Conservation (phyloP, 441 rosid species). For the Erodium texanum region DNA sequence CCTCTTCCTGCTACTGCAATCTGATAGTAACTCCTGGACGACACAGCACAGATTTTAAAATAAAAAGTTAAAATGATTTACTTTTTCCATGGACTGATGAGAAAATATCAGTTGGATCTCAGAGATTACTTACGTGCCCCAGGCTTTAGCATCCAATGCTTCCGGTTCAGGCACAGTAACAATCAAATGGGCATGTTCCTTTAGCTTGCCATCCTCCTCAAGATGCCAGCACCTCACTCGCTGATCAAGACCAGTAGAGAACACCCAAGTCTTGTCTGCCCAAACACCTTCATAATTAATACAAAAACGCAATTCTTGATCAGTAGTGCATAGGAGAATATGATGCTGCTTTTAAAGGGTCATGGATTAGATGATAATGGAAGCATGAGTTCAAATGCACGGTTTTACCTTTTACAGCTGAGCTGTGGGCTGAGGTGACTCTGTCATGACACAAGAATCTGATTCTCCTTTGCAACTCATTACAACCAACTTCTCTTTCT, state of each 20-base stretch:
- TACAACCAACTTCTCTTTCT: neutral
- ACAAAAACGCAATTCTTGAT: conserved; percentile 17
- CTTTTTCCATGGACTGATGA: too few relatives aligned
- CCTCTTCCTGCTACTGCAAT: conserved; percentile 90
- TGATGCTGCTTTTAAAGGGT: too few relatives aligned
- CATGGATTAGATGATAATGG: neutral
- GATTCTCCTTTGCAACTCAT: conserved; percentile 29
- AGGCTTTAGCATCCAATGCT: conserved; percentile 65
- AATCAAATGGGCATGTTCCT: conserved; percentile 45
- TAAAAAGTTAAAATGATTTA: too few relatives aligned
- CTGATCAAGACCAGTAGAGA: conserved; percentile 95
- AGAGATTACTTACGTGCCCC: conserved; percentile 43
- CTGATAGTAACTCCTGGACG: conserved; percentile 54
- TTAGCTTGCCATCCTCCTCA: conserved; percentile 36
- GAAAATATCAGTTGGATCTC: neutral
- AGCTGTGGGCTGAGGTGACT: conserved; percentile 66
- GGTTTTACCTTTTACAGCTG: conserved; percentile 77
- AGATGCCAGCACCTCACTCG: conserved; percentile 79
- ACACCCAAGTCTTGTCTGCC: conserved; percentile 81
- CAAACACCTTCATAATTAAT: conserved; percentile 55
- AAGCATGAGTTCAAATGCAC: conserved; percentile 1
- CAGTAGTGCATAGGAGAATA: too few relatives aligned
- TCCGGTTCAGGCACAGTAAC: conserved; percentile 92
- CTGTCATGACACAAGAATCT: conserved; percentile 35
- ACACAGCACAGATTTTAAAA: neutral